Conservation (phyloP, 129 eudicot genomes). For the Escallonia herrerae region DNA sequence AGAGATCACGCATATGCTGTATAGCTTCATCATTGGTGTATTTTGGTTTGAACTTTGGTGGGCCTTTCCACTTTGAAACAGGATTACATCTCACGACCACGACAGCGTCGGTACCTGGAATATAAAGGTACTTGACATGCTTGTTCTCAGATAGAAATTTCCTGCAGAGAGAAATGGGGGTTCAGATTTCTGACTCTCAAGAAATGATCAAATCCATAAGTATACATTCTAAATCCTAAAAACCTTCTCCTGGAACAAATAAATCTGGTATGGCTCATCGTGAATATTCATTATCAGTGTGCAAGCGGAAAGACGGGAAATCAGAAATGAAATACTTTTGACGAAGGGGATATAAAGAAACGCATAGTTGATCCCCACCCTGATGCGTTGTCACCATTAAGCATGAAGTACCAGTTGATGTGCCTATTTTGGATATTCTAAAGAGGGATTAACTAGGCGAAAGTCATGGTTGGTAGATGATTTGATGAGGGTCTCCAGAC, state of each 20-base stretch:
- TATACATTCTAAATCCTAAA: slow-evolving; percentile 1
- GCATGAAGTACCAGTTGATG: too few species aligned
- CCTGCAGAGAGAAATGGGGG: slow-evolving; percentile 35
- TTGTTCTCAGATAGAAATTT: slow-evolving; percentile 85
- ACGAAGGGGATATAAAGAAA: neutral
- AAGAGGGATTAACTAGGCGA: too few species aligned
- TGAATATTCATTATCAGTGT: neutral
- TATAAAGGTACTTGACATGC: slow-evolving; percentile 88
- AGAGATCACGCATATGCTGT: slow-evolving; percentile 76
- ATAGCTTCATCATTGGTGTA: slow-evolving; percentile 77
- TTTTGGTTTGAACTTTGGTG: slow-evolving; percentile 71
- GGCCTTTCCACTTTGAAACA: slow-evolving; percentile 72
- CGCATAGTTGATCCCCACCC: too few species aligned
- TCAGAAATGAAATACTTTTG: neutral
- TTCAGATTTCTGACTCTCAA: neutral
- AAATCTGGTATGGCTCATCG: neutral
- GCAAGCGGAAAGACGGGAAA: neutral
- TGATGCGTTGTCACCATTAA: too few species aligned
- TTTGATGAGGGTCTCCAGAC: too few species aligned
- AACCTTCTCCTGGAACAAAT: neutral
- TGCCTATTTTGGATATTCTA: too few species aligned
- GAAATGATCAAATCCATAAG: neutral
- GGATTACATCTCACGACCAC: slow-evolving; percentile 96
- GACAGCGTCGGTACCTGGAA: slow-evolving; percentile 90
- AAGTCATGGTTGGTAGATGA: too few species aligned